Evolutionary conservation across 257 asterid species (phyloP), one percentile per base, ranked within the genome.

Genomic region (Asclepias syriaca): DNA sequence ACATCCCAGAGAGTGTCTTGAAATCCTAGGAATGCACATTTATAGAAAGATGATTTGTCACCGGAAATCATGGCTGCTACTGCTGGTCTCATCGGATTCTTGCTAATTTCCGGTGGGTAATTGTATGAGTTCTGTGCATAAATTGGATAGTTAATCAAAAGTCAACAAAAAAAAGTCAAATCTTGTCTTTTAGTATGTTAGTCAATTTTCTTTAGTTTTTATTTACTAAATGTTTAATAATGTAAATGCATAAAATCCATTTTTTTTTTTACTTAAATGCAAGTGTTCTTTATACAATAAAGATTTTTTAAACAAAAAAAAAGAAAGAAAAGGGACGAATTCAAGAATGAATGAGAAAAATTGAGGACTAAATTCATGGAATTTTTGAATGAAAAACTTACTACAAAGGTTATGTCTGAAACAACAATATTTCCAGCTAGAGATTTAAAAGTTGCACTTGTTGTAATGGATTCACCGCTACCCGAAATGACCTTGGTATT

Each of bases 1-100:
- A 75, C 91, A 72, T 92, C 96, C 89, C 92, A 89, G 56, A 89
- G 68, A 0, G 97, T 88, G 37, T 92, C 97, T 69, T 92, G 96
- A 21, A 84, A 34, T 50, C 96, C 97, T 24, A 77, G 3, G 58
- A 92, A 92, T 65, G 69, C 83, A 68, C 89, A 85, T 59, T 69
- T 39, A 39, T 73, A 82, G 55, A 91, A 91, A 0, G 86, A 86
- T 2, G 82, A 83, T 63, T 79, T 87, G 54, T 92, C 96, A 1
- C 97, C 96, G 13, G 75, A 34, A 3, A 91, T 77, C 85, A 63
- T 51, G 0, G 83, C 96, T 12, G 97, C 95, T 34, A 80, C 63
- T 0, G 96, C 97, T 1, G 78, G 48, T 48, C 0, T 67, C 55
- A 85, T 77, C 2, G 72, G 78, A 13, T 84, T 82, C 8, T 8